Base-by-base conservation (phyloP, 1,284 basidiomycete genomes). In the Puccinia brachypodii region DNA sequence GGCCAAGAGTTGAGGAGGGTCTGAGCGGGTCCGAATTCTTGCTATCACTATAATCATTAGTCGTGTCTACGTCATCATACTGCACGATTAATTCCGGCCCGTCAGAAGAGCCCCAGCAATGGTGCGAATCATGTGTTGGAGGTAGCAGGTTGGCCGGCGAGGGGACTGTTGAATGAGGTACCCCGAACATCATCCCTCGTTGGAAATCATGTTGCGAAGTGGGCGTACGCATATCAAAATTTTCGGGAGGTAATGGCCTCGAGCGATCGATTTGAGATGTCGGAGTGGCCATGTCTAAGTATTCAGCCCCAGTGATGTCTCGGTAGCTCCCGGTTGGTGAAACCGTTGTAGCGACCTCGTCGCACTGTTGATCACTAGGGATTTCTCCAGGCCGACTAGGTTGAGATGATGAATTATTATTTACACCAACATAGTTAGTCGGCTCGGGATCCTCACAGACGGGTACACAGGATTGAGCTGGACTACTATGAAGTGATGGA, bases 1-100 rank as follows among this genome's bases (percentile, higher is more conserved):
- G 73, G 11, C 47, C 53, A 14, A 58, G 53, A 42, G 14, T 56
- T 3, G 73, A 60, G 28, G 53, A 31, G n/a, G 64, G 50, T 56
- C 76, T 64, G 25, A 71, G 69, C 2, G 44, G 64, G 28, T 56
- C 76, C 9, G 66, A 69, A 38, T 56, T 50, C n/a, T 38, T 47
- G 36, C 47, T 50, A 40, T 78, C 76, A n/a, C 64, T 78, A 36
- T 68, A 78, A 58, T 78, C 76, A 42, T 78, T 78, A 2, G 76
- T 78, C 8, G 76, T 78, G 31, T 78, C 76, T 1, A 78, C 28
- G 36, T 78, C 76, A 36, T 78, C 76, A 38, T 78, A 78, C 47
- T 78, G 76, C n/a, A 78, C 25, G 36, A 78, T 36, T 3, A 68
- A 3, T 38, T 78, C 76, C 8, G 76, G 64, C 1, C 38, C 64